Percentiles rank a stretch among this genome's conserved stretches.
These are phyloP conservation scores for Dothidotthia symphoricarpi DNA, from an alignment of 2,329 filamentous ascomycete genomes.

Conservation along the genomic window DNA sequence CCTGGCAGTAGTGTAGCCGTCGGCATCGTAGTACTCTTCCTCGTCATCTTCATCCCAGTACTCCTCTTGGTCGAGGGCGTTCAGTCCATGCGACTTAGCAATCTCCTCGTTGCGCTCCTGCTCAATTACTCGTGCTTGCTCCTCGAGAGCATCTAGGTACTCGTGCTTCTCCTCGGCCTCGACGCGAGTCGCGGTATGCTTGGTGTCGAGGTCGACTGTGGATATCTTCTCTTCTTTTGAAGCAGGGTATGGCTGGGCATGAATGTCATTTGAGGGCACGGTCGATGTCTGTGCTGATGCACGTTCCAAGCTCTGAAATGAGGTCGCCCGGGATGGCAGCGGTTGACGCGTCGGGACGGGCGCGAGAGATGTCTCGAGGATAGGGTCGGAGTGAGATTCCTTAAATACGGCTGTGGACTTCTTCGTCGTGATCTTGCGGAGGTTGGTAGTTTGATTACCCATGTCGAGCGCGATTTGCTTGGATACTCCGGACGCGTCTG, in stretches of 20 bases:
- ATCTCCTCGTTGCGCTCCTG: slow-evolving; percentile 40
- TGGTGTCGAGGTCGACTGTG: slow-evolving; percentile 7
- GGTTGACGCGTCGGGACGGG: slow-evolving; percentile 23
- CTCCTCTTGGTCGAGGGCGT: slow-evolving; percentile 59
- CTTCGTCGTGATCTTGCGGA: slow-evolving; percentile 53
- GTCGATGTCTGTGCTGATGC: slow-evolving; percentile 17
- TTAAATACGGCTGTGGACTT: slow-evolving; percentile 56
- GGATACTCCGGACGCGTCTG: slow-evolving; percentile 18
- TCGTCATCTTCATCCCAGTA: slow-evolving; percentile 73
- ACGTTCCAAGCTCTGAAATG: slow-evolving; percentile 25
- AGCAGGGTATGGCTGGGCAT: not conserved
- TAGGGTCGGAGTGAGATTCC: slow-evolving; percentile 39
- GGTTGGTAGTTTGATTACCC: slow-evolving; percentile 37
- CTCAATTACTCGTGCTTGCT: slow-evolving; percentile 38
- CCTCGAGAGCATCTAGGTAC: slow-evolving; percentile 41
- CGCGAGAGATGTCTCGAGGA: slow-evolving; percentile 14
- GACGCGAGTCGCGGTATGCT: slow-evolving; percentile 8
- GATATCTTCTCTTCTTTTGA: slow-evolving; percentile 12
- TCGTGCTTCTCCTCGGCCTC: slow-evolving; percentile 33
- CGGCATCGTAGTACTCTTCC: slow-evolving; percentile 71
- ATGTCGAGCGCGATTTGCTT: slow-evolving; percentile 28
- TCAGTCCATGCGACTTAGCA: slow-evolving; percentile 23
- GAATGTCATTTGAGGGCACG: slow-evolving; percentile 9
- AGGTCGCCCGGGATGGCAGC: slow-evolving; percentile 21
- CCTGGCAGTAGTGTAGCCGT: slow-evolving; percentile 70